Evolutionary conservation across 805 yeast species (phyloP).

Genomic region (Jamesozyma hellenica): DNA sequence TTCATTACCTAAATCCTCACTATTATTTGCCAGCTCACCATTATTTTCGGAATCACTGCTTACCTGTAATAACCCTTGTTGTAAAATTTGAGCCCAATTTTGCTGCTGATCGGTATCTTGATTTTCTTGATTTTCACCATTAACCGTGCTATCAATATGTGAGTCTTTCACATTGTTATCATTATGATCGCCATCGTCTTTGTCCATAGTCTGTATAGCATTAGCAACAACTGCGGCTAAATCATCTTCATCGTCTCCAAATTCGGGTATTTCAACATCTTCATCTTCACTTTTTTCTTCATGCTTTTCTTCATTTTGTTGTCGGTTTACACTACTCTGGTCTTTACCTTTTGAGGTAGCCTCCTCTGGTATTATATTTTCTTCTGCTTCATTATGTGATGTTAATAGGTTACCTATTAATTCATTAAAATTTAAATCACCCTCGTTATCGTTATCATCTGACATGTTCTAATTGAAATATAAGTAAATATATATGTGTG

Average conservation of each 20-base stretch:
- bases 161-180: not conserved
- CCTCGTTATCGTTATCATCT: constrained; percentile 19
- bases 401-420: constrained; percentile 26
- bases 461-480: constrained; percentile 1
- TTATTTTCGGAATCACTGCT: constrained; percentile 6
- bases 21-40: constrained; percentile 3
- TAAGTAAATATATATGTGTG: not conserved
- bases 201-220: constrained; percentile 28
- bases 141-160: not conserved
- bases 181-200: not conserved
- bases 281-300: too few relatives aligned
- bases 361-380: not conserved
- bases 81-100: constrained; percentile 24
- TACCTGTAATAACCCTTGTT: constrained; percentile 20
- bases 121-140: not conserved
- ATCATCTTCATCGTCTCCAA: constrained; percentile 23
- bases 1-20: not conserved
- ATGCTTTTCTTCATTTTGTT: not conserved
- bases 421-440: constrained; percentile 26
- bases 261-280: constrained; percentile 16
- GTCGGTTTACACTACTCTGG: not conserved
- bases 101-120: constrained; percentile 8
- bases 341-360: not conserved
- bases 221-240: constrained; percentile 33
- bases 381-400: constrained; percentile 6